Evolutionary conservation across 108 stramenopile species (phyloP), one percentile per base, ranked within the genome.

Genomic region (Conticribra guillardii): DNA sequence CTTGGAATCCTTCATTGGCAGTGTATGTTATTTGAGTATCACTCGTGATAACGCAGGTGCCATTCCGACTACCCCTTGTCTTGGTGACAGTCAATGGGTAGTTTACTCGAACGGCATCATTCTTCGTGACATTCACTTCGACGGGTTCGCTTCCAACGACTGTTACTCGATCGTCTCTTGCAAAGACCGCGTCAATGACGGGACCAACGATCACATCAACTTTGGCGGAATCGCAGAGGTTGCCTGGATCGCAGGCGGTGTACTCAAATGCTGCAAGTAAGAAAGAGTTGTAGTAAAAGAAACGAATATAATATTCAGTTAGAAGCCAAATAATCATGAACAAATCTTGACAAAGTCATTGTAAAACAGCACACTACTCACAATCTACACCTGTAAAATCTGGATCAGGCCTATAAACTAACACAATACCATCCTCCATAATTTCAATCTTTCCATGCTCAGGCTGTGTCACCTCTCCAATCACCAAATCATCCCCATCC

Each of bases 181-280:
- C 61, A 49, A 73, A 63, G 54, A 73, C 32, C 21, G 63, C 31
- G 32, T 73, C 62, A 15, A 50, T 41, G 17, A 48, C 59, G 5
- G 60, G 58, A 4, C 71, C 62, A 46, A 73, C 71, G 18, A 64
- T 26, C 21, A 73, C 62, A 15, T 73, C 62, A 2, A 73, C 60
- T 24, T 17, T 57, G 30, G 54, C 71, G 3, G 54, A 47, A 30
- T 73, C 62, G 32, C 71, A 73, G 37, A 24, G 53, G 19, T 61
- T 28, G 15, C n/a, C 29, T 7, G 29, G 19, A 48, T 73, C 71
- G 28, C 71, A 73, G 23, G 48, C 54, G 1, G 22, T 64, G 62
- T 73, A 73, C 31, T 64, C 55, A 57, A 73, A 73, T 29, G 55
- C 66, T 67, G 54, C n/a, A 33, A 33, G 27, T 18, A 15, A 11